A percentile compares a stretch with the other conserved stretches of the same genome.
These are phyloP conservation scores for Starmerella sp. DNA, from an alignment of 805 yeast genomes.

Conservation along the genomic window DNA sequence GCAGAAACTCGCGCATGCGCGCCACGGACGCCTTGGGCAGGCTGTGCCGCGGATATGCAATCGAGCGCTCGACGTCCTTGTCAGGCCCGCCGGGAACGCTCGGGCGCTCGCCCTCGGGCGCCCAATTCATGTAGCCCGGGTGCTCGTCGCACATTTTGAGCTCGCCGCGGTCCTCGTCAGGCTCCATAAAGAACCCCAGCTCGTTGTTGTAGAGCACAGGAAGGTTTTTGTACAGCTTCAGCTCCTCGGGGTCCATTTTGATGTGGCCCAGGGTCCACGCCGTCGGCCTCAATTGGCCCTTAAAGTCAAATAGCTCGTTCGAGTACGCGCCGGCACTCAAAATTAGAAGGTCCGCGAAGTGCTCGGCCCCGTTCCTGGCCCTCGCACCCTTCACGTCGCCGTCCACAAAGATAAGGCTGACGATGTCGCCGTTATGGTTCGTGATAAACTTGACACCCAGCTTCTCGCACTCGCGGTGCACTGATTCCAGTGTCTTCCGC, in stretches of 20 bases:
- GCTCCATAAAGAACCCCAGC: conserved; percentile 1
- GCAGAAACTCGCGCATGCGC: background rate
- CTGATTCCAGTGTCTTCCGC: background rate
- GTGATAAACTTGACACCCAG: background rate
- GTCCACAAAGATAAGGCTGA: background rate
- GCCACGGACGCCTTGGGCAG: background rate
- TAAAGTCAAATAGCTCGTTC: background rate
- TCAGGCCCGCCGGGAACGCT: background rate
- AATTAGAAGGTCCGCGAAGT: background rate
- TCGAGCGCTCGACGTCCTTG: background rate
- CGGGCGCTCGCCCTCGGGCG: background rate
- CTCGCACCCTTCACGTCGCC: background rate
- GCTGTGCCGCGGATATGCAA: background rate
- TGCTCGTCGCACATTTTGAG: conserved; percentile 1
- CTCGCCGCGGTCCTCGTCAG: conserved; percentile 2
- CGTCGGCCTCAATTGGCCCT: background rate
- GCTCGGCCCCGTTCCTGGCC: background rate
- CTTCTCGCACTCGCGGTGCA: background rate
- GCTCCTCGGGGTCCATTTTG: background rate
- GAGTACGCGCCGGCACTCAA: background rate
- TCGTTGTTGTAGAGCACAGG: conserved; percentile 1
- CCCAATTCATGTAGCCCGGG: conserved; percentile 1
- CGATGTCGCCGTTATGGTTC: background rate
- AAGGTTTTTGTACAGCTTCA: background rate
- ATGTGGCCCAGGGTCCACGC: conserved; percentile 1